Percentiles rank a stretch among this genome's conserved stretches.
phyloP scores from a whole-genome alignment of 495 filamentous ascomycete genomes.

The Neurospora africana region DNA sequence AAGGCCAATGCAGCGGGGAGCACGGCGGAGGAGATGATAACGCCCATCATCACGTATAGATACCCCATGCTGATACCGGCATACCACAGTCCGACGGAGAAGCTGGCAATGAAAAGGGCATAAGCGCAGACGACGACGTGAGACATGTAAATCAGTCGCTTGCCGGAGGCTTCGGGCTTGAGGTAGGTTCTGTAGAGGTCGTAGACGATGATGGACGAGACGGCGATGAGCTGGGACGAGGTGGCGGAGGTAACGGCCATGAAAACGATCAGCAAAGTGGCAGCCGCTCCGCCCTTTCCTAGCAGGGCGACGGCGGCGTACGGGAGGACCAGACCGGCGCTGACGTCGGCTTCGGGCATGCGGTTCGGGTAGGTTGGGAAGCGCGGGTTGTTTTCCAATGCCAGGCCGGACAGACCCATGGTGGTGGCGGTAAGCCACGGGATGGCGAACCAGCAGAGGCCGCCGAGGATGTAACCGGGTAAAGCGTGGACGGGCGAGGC shows the following conservation, averaged over 20 bases:
- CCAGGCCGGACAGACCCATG: conserved; percentile 83
- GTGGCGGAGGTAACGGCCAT: conserved; percentile 92
- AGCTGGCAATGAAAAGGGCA: conserved; percentile 73
- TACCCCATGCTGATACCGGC: conserved; percentile 47
- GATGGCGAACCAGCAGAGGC: conserved; percentile 90
- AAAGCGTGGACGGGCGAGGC: conserved; percentile 80
- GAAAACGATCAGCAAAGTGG: conserved; percentile 79
- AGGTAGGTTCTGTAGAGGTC: conserved; percentile 73
- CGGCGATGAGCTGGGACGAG: conserved; percentile 84
- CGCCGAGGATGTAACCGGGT: conserved; percentile 86
- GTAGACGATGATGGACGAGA: conserved; percentile 88
- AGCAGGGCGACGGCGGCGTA: conserved; percentile 83
- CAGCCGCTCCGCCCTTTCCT: conserved; percentile 77
- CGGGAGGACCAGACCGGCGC: conserved; percentile 78
- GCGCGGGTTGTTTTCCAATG: conserved; percentile 62
- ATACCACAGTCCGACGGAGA: conserved; percentile 72
- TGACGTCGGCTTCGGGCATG: conserved; percentile 66
- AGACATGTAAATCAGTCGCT: conserved; percentile 74
- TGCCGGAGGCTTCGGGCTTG: conserved; percentile 56
- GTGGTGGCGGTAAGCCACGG: conserved; percentile 89
- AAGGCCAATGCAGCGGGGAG: conserved; percentile 73
- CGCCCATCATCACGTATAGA: conserved; percentile 82
- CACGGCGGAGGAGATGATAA: conserved; percentile 79
- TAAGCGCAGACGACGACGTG: conserved; percentile 68
- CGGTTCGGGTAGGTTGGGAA: conserved; percentile 66